Evolutionary conservation across 495 filamentous ascomycete species (phyloP).

Genomic region (Hypoxylon fragiforme): DNA sequence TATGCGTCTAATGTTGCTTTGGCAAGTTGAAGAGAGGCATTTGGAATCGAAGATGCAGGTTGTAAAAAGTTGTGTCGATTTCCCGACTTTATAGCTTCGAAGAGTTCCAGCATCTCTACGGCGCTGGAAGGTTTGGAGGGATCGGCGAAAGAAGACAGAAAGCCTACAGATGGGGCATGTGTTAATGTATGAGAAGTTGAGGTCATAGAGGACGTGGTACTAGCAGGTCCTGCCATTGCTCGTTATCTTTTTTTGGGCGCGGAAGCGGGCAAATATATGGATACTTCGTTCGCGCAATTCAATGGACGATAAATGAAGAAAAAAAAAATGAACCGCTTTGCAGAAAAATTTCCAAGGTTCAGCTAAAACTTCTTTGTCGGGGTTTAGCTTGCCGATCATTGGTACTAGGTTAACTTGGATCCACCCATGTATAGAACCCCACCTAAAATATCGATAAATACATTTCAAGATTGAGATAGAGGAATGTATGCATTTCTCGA

Average conservation of each 20-base stretch:
- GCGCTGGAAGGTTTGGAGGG: conserved; percentile 37
- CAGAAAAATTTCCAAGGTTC: background rate
- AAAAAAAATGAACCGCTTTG: conserved; percentile 22
- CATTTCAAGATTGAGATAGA: too few relatives aligned
- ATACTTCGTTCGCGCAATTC: background rate
- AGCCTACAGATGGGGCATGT: conserved; percentile 41
- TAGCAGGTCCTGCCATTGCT: conserved; percentile 52
- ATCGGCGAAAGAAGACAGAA: conserved; percentile 35
- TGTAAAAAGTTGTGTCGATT: conserved; percentile 69
- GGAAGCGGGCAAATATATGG: background rate
- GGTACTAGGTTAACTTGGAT: too few relatives aligned
- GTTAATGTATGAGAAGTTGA: conserved; percentile 61
- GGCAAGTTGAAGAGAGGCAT: conserved; percentile 66
- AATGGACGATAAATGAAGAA: conserved; percentile 6
- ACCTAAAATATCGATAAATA: too few relatives aligned
- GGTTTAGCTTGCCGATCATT: too few relatives aligned
- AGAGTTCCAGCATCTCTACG: conserved; percentile 47
- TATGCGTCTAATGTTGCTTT: conserved; percentile 78
- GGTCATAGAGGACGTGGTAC: conserved; percentile 56
- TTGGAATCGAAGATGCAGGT: conserved; percentile 64
- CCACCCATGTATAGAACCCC: too few relatives aligned
- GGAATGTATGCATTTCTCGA: too few relatives aligned
- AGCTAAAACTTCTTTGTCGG: too few relatives aligned
- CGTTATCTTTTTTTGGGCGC: conserved; percentile 2
- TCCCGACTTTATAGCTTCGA: conserved; percentile 49